Evolutionary conservation across 176 grass and related monocot species (phyloP).

Genomic region (Tuctoria greenei): DNA sequence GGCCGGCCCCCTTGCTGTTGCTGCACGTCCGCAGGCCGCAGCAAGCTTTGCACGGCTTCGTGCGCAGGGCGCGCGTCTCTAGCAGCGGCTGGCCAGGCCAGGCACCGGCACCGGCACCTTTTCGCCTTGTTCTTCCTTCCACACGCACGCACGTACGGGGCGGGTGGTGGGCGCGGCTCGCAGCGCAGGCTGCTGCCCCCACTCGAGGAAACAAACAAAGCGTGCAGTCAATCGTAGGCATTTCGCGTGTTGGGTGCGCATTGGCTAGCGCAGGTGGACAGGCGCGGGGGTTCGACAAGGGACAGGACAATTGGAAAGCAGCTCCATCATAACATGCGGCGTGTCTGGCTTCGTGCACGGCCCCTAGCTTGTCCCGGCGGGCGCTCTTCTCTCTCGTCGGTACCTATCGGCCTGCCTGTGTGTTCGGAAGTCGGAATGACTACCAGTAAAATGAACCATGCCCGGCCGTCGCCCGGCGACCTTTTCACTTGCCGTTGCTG

Average conservation of each 20-base stretch:
- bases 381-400: neutral
- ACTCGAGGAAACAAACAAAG: slow-evolving; percentile 35
- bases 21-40: neutral
- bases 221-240: neutral
- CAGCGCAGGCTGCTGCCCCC: slow-evolving; percentile 21
- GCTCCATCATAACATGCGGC: slow-evolving; percentile 27
- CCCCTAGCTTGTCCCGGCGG: slow-evolving; percentile 1
- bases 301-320: slow-evolving; percentile 15
- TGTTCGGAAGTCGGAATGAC: neutral
- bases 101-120: neutral
- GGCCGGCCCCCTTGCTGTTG: neutral
- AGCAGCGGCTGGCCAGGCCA: neutral
- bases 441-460: neutral
- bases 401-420: too few species aligned
- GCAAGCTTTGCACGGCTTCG: slow-evolving; percentile 1
- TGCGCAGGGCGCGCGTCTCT: neutral
- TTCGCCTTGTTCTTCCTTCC: neutral
- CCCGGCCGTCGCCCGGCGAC: too few species aligned
- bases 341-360: slow-evolving; percentile 15
- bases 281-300: slow-evolving; percentile 16
- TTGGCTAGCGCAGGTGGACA: neutral
- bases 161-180: neutral
- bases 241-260: slow-evolving; percentile 14
- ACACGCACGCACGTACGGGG: neutral
- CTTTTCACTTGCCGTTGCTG: too few species aligned